Evolutionary conservation across 192 early-diverging fungal genomes (phyloP).

Genomic region (Spizellomyces punctatus): DNA sequence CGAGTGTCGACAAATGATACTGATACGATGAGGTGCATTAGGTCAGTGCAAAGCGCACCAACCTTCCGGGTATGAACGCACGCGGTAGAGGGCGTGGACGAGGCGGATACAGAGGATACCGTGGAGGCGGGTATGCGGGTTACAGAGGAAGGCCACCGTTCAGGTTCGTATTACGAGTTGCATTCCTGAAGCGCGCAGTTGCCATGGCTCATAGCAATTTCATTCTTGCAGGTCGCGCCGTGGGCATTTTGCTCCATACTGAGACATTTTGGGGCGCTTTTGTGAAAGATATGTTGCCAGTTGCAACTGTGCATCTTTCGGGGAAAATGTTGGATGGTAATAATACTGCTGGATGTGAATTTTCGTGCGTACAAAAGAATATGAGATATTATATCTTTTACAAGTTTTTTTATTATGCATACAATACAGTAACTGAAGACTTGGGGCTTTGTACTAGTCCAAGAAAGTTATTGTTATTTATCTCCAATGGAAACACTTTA

Average conservation of each 20-base stretch:
- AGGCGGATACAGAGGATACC: conserved; percentile 66
- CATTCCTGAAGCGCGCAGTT: not conserved
- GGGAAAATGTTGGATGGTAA: too few species aligned
- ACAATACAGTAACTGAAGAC: too few species aligned
- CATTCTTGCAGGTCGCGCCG: conserved; percentile 35
- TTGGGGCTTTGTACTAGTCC: too few species aligned
- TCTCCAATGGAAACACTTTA: too few species aligned
- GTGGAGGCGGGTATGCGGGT: conserved; percentile 35
- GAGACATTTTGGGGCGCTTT: not conserved
- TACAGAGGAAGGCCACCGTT: conserved; percentile 17
- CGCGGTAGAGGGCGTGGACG: conserved; percentile 79
- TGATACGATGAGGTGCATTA: conserved; percentile 26
- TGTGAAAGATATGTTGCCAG: too few species aligned
- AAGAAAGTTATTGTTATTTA: too few species aligned
- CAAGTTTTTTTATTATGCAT: too few species aligned
- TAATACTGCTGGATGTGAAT: too few species aligned
- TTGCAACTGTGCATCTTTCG: too few species aligned
- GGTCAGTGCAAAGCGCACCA: conserved; percentile 92
- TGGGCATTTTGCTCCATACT: conserved; percentile 45
- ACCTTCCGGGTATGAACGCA: conserved; percentile 81
- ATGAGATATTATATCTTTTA: too few species aligned
- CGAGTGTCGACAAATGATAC: not conserved
- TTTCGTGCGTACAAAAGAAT: too few species aligned
- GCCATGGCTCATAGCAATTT: not conserved
- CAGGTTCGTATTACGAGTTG: conserved; percentile 7